Conservation (phyloP, 352 stramenopile species). For the Phytophthora citrophthora region DNA sequence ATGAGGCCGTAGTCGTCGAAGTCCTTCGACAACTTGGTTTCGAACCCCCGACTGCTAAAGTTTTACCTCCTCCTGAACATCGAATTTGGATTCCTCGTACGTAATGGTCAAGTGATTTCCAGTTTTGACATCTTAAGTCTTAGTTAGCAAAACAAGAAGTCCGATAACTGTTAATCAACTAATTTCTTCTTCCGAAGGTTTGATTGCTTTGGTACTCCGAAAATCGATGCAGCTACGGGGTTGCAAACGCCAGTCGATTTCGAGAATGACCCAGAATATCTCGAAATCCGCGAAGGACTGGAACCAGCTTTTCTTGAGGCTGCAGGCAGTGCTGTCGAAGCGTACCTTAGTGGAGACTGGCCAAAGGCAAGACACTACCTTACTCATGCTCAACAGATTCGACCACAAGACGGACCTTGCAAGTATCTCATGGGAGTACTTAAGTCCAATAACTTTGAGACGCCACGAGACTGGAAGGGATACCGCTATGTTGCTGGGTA, state of each 20-base stretch:
- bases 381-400: constrained; percentile 73
- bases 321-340: constrained; percentile 66
- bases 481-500: constrained; percentile 90
- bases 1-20: too few species aligned
- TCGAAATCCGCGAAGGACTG: constrained; percentile 82
- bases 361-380: constrained; percentile 78
- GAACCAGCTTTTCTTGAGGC: constrained; percentile 85
- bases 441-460: constrained; percentile 78
- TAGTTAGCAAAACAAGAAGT: too few species aligned
- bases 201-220: constrained; percentile 79
- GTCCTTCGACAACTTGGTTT: too few species aligned
- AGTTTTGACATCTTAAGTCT: too few species aligned
- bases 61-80: too few species aligned
- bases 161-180: too few species aligned
- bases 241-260: constrained; percentile 79
- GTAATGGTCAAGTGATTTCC: too few species aligned
- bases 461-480: constrained; percentile 92
- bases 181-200: too few species aligned
- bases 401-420: constrained; percentile 89
- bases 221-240: constrained; percentile 63
- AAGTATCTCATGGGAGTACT: constrained; percentile 93
- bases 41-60: too few species aligned
- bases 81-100: too few species aligned
- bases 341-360: constrained; percentile 80
- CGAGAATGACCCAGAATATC: constrained; percentile 84